Evolutionary conservation across 371 early-diverging fungal genomes (phyloP).

Genomic region (Thermomucor indicae-seudaticae): DNA sequence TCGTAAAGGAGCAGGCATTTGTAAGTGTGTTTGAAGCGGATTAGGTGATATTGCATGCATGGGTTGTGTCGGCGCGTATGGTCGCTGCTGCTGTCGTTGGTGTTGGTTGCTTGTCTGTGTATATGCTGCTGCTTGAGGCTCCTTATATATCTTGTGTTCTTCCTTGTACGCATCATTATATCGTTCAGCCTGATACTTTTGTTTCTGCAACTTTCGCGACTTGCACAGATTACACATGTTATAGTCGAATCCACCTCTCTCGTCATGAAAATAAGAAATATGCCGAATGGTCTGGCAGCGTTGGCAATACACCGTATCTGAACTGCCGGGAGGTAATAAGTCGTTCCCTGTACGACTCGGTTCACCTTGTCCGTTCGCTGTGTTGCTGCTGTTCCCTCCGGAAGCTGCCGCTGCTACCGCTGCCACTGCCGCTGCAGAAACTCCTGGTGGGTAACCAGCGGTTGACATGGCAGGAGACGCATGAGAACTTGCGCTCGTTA

Average conservation of each 20-base stretch:
- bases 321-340: neutral
- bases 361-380: neutral
- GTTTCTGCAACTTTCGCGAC: slow-evolving; percentile 9
- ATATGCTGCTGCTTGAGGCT: slow-evolving; percentile 1
- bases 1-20: slow-evolving; percentile 3
- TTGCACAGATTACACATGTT: slow-evolving; percentile 6
- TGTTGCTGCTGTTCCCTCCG: slow-evolving; percentile 1
- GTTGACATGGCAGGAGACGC: too few relatives aligned
- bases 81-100: slow-evolving; percentile 8
- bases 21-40: slow-evolving; percentile 6
- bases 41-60: too few relatives aligned
- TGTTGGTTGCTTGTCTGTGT: slow-evolving; percentile 2
- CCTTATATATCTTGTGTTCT: neutral
- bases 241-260: slow-evolving; percentile 1
- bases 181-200: slow-evolving; percentile 2
- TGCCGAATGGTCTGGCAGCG: slow-evolving; percentile 4
- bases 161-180: slow-evolving; percentile 3
- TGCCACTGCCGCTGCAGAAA: slow-evolving; percentile 3
- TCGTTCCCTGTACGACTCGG: neutral
- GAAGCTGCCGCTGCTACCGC: slow-evolving; percentile 3
- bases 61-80: slow-evolving; percentile 4
- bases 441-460: neutral
- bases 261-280: neutral
- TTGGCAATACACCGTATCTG: slow-evolving; percentile 1
- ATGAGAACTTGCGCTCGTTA: slow-evolving; percentile 2